Evolutionary conservation across 345 rosid genomes (phyloP), one percentile per base, ranked within the genome.

Genomic region (Salix dunnii): DNA sequence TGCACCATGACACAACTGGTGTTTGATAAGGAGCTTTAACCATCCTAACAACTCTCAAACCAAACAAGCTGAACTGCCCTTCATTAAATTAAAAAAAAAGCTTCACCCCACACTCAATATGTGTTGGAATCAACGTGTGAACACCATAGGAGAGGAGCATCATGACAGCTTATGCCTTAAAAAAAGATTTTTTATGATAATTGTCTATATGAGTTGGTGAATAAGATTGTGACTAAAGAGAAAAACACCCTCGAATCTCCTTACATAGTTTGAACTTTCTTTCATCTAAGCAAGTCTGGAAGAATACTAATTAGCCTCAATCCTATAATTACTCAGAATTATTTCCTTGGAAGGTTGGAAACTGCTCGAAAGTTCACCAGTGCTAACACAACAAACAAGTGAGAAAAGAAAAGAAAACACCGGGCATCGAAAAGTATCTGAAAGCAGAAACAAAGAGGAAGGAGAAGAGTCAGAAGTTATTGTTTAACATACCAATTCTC

Each of bases 401-500:
- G 20, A 21, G 9, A 21, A 53, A 20, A 51, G 62, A 10, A 8
- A 55, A 21, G 43, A n/a, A 21, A 55, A 10, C n/a, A 55, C 27
- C 3, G 25, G 20, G 20, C 12, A 66, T 17, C 12, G 69, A n/a
- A 33, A 23, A n/a, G 43, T 13, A 28, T 38, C 46, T 11, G 13
- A 23, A 31, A 31, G 58, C 4, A 58, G 18, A 67, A 25, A 58
- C 20, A 25, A 62, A 23, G 7, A 31, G 13, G 0, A 3, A 31
- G 13, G 6, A 48, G 23, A 16, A 27, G 35, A 21, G 18, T 21
- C 30, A 25, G n/a, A 2, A 30, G n/a, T 31, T 28, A 18, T 33
- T 0, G 48, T 30, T 7, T 9, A 76, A 82, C 83, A 73, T 91
- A 96, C 99, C 93, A 67, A 92, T 92, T 79, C 98, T 86, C 79